Evolutionary conservation across 371 early-diverging fungal genomes (phyloP).

Genomic region (Dichotomocladium elegans): DNA sequence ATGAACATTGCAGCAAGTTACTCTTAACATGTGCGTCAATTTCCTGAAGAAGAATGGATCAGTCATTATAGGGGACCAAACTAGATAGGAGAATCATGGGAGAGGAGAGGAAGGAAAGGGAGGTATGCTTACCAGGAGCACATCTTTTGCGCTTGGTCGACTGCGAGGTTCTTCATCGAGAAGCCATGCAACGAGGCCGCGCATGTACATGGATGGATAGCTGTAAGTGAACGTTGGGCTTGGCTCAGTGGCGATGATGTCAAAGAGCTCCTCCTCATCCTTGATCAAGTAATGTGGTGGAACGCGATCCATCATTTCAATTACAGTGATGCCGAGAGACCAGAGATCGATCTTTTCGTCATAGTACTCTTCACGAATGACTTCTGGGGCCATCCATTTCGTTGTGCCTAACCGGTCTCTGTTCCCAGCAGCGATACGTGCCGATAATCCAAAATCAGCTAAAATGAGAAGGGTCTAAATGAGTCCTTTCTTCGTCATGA

Average conservation of each 20-base stretch:
- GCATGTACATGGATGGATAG: constrained; percentile 49
- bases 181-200: constrained; percentile 48
- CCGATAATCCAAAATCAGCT: constrained; percentile 41
- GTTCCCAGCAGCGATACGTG: constrained; percentile 42
- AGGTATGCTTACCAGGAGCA: constrained; percentile 33
- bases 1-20: constrained; percentile 16
- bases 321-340: constrained; percentile 89
- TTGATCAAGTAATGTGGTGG: constrained; percentile 49
- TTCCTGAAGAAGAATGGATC: constrained; percentile 9
- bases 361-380: constrained; percentile 88
- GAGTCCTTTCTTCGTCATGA: too few species aligned
- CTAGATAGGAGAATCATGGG: not conserved
- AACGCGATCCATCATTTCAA: constrained; percentile 55
- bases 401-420: constrained; percentile 92
- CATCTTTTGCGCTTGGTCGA: constrained; percentile 40
- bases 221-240: constrained; percentile 49
- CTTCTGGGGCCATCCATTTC: constrained; percentile 94
- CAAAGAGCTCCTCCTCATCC: constrained; percentile 45
- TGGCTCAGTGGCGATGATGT: constrained; percentile 39
- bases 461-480: not conserved
- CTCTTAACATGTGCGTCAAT: constrained; percentile 27
- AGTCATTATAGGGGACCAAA: not conserved
- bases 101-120: too few species aligned
- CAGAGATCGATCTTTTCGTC: constrained; percentile 92
- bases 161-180: constrained; percentile 36